Percentiles rank a stretch among this genome's conserved stretches.
Evolutionary conservation across 352 stramenopile species (phyloP).

Genomic region (Albugo candida): DNA sequence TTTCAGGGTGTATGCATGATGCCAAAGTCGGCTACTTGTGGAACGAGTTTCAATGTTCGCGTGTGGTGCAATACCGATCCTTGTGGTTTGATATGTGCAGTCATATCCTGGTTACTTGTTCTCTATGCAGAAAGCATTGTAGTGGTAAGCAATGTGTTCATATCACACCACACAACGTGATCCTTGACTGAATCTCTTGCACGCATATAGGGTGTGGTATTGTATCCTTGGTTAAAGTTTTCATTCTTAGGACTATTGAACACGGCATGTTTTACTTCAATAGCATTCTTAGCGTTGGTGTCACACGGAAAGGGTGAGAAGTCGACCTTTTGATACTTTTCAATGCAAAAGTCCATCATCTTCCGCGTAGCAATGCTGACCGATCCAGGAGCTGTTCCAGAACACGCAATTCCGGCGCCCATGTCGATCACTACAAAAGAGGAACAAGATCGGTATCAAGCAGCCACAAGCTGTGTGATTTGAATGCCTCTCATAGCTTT

Average conservation of each 20-base stretch:
- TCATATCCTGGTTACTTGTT: conserved; percentile 81
- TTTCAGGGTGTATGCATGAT: too few species aligned
- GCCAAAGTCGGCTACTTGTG: conserved; percentile 12
- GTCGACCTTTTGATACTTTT: not conserved
- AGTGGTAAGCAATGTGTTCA: conserved; percentile 25
- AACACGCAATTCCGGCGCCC: conserved; percentile 78
- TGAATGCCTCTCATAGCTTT: not conserved
- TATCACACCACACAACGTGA: not conserved
- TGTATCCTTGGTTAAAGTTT: conserved; percentile 82
- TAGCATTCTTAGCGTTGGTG: conserved; percentile 80
- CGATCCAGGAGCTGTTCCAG: conserved; percentile 92
- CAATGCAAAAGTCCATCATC: not conserved
- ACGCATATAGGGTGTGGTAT: conserved; percentile 42
- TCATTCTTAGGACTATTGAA: conserved; percentile 46
- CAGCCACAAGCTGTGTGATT: not conserved
- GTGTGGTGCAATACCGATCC: conserved; percentile 83
- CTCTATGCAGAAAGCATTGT: conserved; percentile 82
- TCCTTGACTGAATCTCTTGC: not conserved
- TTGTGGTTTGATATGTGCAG: conserved; percentile 80
- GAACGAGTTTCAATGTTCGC: conserved; percentile 61
- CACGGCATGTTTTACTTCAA: conserved; percentile 32
- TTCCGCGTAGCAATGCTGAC: conserved; percentile 85
- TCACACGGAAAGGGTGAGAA: conserved; percentile 85
- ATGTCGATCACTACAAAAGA: conserved; percentile 57
- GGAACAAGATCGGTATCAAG: conserved; percentile 29